A percentile compares a stretch with the other conserved stretches of the same genome.
Conservation (phyloP, 495 filamentous ascomycete species). For the Astrothelium subdiscretum region DNA sequence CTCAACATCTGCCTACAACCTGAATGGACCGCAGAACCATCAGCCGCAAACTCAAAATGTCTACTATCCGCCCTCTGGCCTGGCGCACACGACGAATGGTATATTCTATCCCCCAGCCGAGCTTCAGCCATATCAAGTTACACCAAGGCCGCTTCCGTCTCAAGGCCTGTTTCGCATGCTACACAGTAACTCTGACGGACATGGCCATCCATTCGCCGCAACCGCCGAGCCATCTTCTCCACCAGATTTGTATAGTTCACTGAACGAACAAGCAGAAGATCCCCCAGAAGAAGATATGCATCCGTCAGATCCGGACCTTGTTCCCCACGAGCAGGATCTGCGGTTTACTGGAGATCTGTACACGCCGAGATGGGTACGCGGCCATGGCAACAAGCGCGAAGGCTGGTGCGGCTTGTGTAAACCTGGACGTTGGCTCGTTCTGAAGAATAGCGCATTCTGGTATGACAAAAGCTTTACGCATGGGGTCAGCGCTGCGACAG, state of each 20-base stretch:
- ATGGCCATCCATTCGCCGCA: slow-evolving; percentile 41
- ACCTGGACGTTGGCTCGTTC: slow-evolving; percentile 66
- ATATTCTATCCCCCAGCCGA: neutral
- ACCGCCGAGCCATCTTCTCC: slow-evolving; percentile 56
- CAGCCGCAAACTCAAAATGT: slow-evolving; percentile 17
- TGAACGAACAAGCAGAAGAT: slow-evolving; percentile 53
- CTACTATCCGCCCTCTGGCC: slow-evolving; percentile 10
- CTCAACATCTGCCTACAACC: slow-evolving; percentile 38
- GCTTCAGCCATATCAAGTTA: slow-evolving; percentile 17
- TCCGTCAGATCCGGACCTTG: slow-evolving; percentile 54
- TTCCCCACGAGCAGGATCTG: slow-evolving; percentile 64
- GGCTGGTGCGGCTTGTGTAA: slow-evolving; percentile 81
- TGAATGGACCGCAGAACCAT: slow-evolving; percentile 10
- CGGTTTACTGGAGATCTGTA: slow-evolving; percentile 68
- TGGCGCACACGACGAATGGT: neutral
- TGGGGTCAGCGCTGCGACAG: slow-evolving; percentile 60
- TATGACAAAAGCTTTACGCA: slow-evolving; percentile 78
- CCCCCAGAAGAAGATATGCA: slow-evolving; percentile 68
- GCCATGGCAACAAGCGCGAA: slow-evolving; percentile 70
- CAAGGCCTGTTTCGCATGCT: slow-evolving; percentile 51
- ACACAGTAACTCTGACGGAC: slow-evolving; percentile 54
- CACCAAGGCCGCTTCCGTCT: slow-evolving; percentile 40
- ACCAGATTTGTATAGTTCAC: slow-evolving; percentile 60
- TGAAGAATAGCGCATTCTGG: slow-evolving; percentile 80
- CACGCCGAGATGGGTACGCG: slow-evolving; percentile 66